phyloP scores from a whole-genome alignment of 139 green algal species.

The Tetradesmus lagerheimii region DNA sequence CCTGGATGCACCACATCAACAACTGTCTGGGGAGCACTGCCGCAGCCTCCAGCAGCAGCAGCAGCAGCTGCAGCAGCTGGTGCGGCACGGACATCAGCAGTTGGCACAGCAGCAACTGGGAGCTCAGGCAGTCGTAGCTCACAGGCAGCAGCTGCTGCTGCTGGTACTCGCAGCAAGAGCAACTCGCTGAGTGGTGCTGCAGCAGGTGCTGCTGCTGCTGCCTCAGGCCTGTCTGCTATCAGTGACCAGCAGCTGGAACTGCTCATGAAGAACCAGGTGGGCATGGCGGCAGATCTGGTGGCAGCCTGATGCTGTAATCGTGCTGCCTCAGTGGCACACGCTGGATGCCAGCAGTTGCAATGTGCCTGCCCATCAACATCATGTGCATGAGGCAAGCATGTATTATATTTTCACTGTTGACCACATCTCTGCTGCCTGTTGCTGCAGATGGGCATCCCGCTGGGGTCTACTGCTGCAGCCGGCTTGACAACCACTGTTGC shows the following conservation, averaged over 20 bases:
- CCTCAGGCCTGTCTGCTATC: not conserved
- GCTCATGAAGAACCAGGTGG: conserved; percentile 15
- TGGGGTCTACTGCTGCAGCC: conserved; percentile 13
- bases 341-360: too few relatives aligned
- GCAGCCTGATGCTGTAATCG: too few relatives aligned
- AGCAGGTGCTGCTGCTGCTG: conserved; percentile 4
- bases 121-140: not conserved
- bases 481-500: not conserved
- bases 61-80: not conserved
- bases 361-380: too few relatives aligned
- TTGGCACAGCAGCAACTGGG: not conserved
- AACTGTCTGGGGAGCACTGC: not conserved
- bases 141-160: not conserved
- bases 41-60: not conserved
- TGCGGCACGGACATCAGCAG: not conserved
- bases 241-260: conserved; percentile 9
- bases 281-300: too few relatives aligned
- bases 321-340: too few relatives aligned
- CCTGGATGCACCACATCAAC: not conserved
- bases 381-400: too few relatives aligned
- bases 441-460: conserved; percentile 46
- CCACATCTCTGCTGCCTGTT: not conserved
- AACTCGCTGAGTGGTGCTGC: not conserved
- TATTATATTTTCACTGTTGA: too few relatives aligned
- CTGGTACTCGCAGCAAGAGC: not conserved